A percentile compares a stretch with the other conserved stretches of the same genome.
These are phyloP conservation scores for Sugiyamaella americana DNA, from an alignment of 805 yeast species.

Conservation along the genomic window DNA sequence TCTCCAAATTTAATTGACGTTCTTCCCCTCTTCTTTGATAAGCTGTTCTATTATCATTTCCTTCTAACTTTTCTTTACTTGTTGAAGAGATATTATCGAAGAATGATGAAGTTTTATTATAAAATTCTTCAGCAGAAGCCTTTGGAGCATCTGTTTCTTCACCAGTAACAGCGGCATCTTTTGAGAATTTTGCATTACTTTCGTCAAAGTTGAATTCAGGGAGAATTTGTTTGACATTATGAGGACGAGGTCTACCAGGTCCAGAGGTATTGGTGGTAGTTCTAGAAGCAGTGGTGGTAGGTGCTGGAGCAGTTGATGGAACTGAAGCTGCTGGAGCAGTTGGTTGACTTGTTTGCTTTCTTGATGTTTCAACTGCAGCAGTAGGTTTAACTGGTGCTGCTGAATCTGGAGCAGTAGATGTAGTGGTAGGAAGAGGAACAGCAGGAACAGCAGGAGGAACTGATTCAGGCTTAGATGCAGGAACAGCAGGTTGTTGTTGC, in stretches of 20 bases:
- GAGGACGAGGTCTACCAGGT: background rate
- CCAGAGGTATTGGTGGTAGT: background rate
- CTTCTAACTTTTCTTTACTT: constrained; percentile 26
- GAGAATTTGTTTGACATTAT: background rate
- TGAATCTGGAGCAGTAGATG: background rate
- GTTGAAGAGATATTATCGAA: constrained; percentile 81
- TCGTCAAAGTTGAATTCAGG: constrained; percentile 68
- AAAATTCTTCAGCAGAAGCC: constrained; percentile 33
- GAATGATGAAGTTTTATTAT: constrained; percentile 79
- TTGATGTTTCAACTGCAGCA: constrained; percentile 9
- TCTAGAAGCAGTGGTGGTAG: constrained; percentile 22
- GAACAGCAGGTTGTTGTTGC: constrained; percentile 4
- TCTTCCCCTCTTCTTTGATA: constrained; percentile 65
- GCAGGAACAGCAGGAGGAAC: constrained; percentile 16
- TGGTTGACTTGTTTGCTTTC: constrained; percentile 12
- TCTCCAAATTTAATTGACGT: constrained; percentile 65
- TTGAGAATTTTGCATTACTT: constrained; percentile 63
- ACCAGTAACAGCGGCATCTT: constrained; percentile 35
- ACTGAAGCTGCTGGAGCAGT: constrained; percentile 12
- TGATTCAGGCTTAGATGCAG: constrained; percentile 11
- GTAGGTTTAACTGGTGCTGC: constrained; percentile 15
- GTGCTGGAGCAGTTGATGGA: constrained; percentile 16
- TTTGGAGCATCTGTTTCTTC: constrained; percentile 29
- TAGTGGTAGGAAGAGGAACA: constrained; percentile 23
- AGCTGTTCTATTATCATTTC: constrained; percentile 30